Evolutionary conservation across 2,329 filamentous ascomycete genomes (phyloP), one percentile per base, ranked within the genome.

Genomic region (Ascochyta clinopodiicola): DNA sequence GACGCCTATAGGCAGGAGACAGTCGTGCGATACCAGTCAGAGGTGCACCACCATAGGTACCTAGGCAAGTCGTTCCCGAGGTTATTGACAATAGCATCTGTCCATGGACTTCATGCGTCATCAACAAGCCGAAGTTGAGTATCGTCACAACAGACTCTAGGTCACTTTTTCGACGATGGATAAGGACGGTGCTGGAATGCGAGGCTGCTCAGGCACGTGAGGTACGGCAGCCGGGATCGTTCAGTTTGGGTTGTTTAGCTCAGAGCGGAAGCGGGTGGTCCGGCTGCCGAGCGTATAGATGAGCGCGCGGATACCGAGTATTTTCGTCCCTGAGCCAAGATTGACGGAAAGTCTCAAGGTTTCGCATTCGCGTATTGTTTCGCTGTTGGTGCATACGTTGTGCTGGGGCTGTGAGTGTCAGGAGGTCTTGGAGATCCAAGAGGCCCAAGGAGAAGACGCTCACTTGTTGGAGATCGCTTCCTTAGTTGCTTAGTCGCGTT

Each of bases 231-330:
- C 34, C 48, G 56, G 57, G 38, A 47, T 29, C 22, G 35, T 45
- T 49, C 35, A 46, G 19, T 29, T 29, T 38, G 31, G 48, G 17
- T 29, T 46, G n/a, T 47, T 38, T 56, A 51, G 55, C 40, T 51
- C 47, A 44, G 59, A 62, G 56, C 57, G 62, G 62, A 65, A 51
- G 44, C 58, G 59, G 54, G 61, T 50, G 49, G 56, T 54, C 59
- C 56, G 61, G 40, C 57, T 40, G 45, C 66, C 64, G 67, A 68
- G 53, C 45, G 32, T 44, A 46, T 17, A 17, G 17, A 17, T 49
- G 52, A 55, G 39, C 6, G 40, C 42, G 59, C 38, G 49, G 46
- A 45, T 49, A 46, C 64, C 60, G 64, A 53, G 31, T 34, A 44
- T 51, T 59, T 68, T 64, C 56, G 63, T 67, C 66, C 63, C 44